Evolutionary conservation across 2,329 filamentous ascomycete genomes (phyloP).

Genomic region (Penicillium sp.): DNA sequence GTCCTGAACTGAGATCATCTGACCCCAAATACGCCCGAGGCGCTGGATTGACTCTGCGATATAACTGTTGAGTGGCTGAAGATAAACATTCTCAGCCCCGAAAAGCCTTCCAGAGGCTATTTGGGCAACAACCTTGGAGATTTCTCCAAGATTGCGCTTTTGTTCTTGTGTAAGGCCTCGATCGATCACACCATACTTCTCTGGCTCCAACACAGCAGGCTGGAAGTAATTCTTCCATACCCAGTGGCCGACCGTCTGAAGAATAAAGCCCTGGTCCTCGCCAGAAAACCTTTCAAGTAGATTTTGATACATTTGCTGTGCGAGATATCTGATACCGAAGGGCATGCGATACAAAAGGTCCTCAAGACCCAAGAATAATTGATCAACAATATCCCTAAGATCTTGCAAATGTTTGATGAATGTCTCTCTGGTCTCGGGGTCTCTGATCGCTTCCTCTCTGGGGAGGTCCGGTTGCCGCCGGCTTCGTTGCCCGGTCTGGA

Average conservation of each 20-base stretch:
- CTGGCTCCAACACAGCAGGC: conserved; percentile 82
- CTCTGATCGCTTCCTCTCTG: conserved; percentile 90
- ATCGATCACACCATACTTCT: conserved; percentile 90
- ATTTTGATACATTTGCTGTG: conserved; percentile 78
- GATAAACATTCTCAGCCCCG: conserved; percentile 89
- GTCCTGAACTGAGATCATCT: conserved; percentile 78
- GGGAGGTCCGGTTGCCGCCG: conserved; percentile 79
- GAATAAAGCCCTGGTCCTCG: conserved; percentile 72
- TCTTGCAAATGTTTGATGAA: conserved; percentile 96
- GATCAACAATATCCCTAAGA: conserved; percentile 88
- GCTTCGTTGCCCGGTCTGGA: conserved; percentile 83
- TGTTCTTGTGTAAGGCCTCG: conserved; percentile 84
- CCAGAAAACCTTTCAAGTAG: conserved; percentile 74
- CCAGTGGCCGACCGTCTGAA: conserved; percentile 87
- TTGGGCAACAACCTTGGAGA: conserved; percentile 87
- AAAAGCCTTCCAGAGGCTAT: conserved; percentile 86
- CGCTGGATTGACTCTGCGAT: conserved; percentile 80
- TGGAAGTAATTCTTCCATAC: conserved; percentile 93
- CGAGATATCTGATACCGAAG: conserved; percentile 85
- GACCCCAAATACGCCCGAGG: conserved; percentile 70
- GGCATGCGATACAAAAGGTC: conserved; percentile 85
- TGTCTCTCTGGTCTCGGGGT: conserved; percentile 84
- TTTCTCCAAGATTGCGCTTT: conserved; percentile 86
- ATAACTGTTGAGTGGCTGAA: conserved; percentile 92
- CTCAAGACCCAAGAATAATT: conserved; percentile 79